Conservation (phyloP, 768 basidiomycete genomes). For the Lactifluus echinatus region DNA sequence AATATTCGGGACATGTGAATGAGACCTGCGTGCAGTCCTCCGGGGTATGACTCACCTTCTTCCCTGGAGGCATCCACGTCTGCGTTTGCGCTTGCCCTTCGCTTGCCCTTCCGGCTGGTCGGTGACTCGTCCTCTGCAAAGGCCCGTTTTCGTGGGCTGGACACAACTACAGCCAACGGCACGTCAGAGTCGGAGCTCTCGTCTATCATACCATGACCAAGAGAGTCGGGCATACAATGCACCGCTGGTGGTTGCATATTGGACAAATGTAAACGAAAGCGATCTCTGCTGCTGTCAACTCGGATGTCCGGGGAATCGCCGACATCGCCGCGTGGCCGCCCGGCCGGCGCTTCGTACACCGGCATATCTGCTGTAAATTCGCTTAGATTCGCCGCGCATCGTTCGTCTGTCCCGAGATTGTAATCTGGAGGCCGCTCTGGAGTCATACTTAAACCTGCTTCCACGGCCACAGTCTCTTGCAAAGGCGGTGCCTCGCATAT, state of each 20-base stretch:
- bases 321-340: too few species aligned
- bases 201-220: not conserved
- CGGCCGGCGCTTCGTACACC: too few species aligned
- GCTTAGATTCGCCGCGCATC: not conserved
- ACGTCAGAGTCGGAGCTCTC: not conserved
- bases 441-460: not conserved
- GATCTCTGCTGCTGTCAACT: not conserved
- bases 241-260: not conserved
- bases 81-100: not conserved
- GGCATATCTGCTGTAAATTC: too few species aligned
- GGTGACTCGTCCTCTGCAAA: not conserved
- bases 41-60: not conserved
- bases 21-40: not conserved
- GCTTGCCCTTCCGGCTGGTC: not conserved
- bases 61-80: not conserved
- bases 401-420: not conserved
- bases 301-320: not conserved
- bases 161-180: not conserved
- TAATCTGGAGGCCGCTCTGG: not conserved
- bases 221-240: not conserved
- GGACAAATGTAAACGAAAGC: not conserved
- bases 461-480: too few species aligned
- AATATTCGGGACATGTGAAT: not conserved
- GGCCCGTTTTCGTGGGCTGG: not conserved
- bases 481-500: too few species aligned